Conservation (phyloP, 2,329 filamentous ascomycete genomes). For the Colletotrichum australisinense region DNA sequence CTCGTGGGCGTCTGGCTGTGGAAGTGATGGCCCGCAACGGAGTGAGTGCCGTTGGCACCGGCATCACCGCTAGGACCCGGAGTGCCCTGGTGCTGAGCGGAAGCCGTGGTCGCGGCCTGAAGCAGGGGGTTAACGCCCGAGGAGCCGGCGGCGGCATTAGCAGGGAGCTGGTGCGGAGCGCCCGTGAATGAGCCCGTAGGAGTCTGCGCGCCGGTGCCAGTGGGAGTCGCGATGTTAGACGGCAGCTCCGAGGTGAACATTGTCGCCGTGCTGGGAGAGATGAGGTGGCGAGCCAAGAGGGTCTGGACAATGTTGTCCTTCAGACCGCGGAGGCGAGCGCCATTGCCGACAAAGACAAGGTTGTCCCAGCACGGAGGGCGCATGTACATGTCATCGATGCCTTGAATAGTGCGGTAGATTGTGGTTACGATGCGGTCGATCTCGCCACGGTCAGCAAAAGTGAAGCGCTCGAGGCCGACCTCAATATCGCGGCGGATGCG, state of each 20-base stretch:
- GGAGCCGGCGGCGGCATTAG: conserved; percentile 46
- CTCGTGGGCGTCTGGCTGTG: conserved; percentile 82
- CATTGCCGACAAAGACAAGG: conserved; percentile 91
- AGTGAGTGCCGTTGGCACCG: conserved; percentile 43
- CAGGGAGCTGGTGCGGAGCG: conserved; percentile 62
- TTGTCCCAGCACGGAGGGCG: conserved; percentile 92
- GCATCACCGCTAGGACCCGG: conserved; percentile 54
- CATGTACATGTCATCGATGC: conserved; percentile 86
- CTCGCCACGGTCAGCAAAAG: conserved; percentile 75
- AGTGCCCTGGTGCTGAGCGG: conserved; percentile 47
- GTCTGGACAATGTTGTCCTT: conserved; percentile 88
- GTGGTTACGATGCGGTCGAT: conserved; percentile 86
- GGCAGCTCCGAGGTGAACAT: conserved; percentile 98
- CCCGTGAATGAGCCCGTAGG: conserved; percentile 74
- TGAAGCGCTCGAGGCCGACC: conserved; percentile 81
- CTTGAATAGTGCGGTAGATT: conserved; percentile 85
- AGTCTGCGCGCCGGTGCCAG: conserved; percentile 91
- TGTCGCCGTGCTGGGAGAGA: conserved; percentile 91
- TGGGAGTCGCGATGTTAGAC: conserved; percentile 90
- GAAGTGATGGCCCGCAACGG: conserved; percentile 58
- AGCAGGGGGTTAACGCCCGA: conserved; percentile 88
- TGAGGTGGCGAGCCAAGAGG: conserved; percentile 83
- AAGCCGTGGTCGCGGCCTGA: conserved; percentile 87
- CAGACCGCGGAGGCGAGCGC: conserved; percentile 79
- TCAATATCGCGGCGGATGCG: conserved; percentile 76